Evolutionary conservation across 2,329 filamentous ascomycete species (phyloP), one percentile per base, ranked within the genome.

Genomic region (Periconia macrospinosa): DNA sequence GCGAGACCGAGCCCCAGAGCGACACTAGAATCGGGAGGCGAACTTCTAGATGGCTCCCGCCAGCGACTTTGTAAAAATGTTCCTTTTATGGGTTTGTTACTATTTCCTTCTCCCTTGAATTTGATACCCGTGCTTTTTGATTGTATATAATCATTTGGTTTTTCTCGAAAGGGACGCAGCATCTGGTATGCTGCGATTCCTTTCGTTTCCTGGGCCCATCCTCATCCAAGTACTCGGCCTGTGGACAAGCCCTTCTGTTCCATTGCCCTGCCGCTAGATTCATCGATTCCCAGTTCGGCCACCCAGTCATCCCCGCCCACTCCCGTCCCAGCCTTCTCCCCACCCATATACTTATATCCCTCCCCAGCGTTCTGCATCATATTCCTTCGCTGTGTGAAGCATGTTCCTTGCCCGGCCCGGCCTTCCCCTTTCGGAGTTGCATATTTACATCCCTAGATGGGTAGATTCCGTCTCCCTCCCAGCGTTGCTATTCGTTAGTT

Each of bases 31-130:
- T 45, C 20, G 35, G 49, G 33, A 13, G 15, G 33, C 15, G 11
- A n/a, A 37, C 33, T 37, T 37, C 15, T 37, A 37, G 11, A 37
- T 37, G 15, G 33, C 15, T 37, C 15, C 33, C 41, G n/a, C 9
- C 45, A 50, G 35, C 30, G 43, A 47, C n/a, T 43, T 20, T 33
- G 44, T 47, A 45, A n/a, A 45, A 27, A 9, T 30, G 13, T 45
- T 30, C 15, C 43, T 33, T 45, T 33, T 5, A 23, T 23, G 14
- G 43, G 19, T 45, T 33, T 30, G 43, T 45, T n/a, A 20, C n/a
- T 14, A 37, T n/a, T 23, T 23, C 43, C 43, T 30, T 45, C 5
- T n/a, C 17, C 8, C 23, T 30, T 14, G 6, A 8, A 3, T 17
- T 33, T 45, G 17, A 33, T 45, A 30, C 15, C 15, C 33, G 3